Percentiles rank a stretch among this genome's conserved stretches.
Conservation (phyloP, 805 yeast genomes). For the Yamadazyma paraphyllophila region DNA sequence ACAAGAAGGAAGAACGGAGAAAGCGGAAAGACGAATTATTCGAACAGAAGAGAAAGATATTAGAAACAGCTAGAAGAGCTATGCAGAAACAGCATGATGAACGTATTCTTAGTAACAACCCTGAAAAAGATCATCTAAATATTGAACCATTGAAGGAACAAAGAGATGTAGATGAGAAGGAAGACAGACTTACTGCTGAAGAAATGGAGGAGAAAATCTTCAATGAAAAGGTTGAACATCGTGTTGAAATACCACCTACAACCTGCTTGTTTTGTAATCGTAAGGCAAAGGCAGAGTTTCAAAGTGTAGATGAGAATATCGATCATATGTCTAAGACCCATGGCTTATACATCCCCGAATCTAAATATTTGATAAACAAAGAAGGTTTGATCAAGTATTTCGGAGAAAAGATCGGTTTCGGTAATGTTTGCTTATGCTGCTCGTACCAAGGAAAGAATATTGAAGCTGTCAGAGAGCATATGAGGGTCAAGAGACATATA, state of each 20-base stretch:
- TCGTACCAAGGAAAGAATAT: constrained; percentile 77
- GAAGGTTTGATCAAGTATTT: constrained; percentile 73
- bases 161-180: background rate
- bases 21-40: constrained; percentile 48
- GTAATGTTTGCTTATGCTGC: constrained; percentile 82
- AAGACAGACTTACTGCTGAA: constrained; percentile 14
- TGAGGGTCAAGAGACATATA: constrained; percentile 82
- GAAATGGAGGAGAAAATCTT: constrained; percentile 42
- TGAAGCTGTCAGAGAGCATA: constrained; percentile 88
- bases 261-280: constrained; percentile 52
- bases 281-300: constrained; percentile 31
- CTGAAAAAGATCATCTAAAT: constrained; percentile 1
- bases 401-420: constrained; percentile 78
- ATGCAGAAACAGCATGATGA: constrained; percentile 23
- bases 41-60: constrained; percentile 47
- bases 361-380: constrained; percentile 61
- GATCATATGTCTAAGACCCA: constrained; percentile 76
- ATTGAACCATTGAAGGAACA: background rate
- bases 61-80: constrained; percentile 46
- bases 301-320: constrained; percentile 43
- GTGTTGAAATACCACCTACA: constrained; percentile 47
- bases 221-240: constrained; percentile 44
- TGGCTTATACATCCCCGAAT: constrained; percentile 88
- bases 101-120: constrained; percentile 7
- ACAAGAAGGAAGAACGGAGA: constrained; percentile 50